Percentiles rank a stretch among this genome's conserved stretches.
These are phyloP conservation scores for Pythium coloratum DNA, from an alignment of 352 stramenopile species.

Conservation along the genomic window DNA sequence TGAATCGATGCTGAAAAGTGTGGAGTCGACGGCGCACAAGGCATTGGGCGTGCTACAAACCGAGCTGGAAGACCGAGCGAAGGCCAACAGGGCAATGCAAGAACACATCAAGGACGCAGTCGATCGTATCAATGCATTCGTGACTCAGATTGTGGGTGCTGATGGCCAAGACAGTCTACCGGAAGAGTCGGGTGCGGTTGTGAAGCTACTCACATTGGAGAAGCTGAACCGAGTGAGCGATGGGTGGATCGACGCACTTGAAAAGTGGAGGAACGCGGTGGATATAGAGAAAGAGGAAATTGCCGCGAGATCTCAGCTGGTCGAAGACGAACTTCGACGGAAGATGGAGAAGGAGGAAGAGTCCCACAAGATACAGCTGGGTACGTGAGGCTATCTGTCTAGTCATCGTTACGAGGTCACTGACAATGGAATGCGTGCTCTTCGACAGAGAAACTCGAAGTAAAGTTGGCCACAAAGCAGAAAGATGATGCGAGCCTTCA, in stretches of 20 bases:
- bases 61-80: conserved; percentile 24
- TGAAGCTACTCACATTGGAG: neutral
- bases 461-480: neutral
- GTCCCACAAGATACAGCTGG: neutral
- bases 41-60: conserved; percentile 19
- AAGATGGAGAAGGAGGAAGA: neutral
- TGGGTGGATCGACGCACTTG: neutral
- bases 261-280: neutral
- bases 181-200: neutral
- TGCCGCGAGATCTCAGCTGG: neutral
- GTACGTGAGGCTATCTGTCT: neutral
- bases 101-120: conserved; percentile 10
- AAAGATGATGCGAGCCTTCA: neutral
- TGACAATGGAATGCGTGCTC: neutral
- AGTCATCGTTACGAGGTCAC: neutral
- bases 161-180: neutral
- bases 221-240: neutral
- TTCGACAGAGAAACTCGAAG: neutral
- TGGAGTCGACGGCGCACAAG: conserved; percentile 11
- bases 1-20: neutral
- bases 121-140: conserved; percentile 4
- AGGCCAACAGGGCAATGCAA: conserved; percentile 12
- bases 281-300: neutral
- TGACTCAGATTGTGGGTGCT: neutral
- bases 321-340: neutral